A percentile compares a stretch with the other conserved stretches of the same genome.
Conservation (phyloP, 2,329 filamentous ascomycete genomes). For the Epichloe glyceriae region DNA sequence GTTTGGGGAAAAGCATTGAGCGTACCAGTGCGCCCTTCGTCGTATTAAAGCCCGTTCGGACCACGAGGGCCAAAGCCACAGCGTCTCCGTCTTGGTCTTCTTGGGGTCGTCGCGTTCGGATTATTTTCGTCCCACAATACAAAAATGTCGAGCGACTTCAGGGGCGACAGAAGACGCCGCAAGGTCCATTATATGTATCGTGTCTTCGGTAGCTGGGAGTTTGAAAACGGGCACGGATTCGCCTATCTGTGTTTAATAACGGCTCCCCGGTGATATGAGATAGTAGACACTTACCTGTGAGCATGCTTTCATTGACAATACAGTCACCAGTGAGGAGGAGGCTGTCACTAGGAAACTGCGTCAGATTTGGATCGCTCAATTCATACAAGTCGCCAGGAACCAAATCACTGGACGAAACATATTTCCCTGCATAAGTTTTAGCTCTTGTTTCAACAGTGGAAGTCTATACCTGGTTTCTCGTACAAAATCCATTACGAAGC, state of each 20-base stretch:
- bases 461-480: constrained; percentile 15
- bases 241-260: constrained; percentile 26
- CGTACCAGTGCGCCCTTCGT: constrained; percentile 92
- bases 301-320: constrained; percentile 98
- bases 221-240: constrained; percentile 98
- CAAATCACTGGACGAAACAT: constrained; percentile 72
- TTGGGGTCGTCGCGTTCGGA: constrained; percentile 77
- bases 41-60: constrained; percentile 92
- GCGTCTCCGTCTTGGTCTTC: constrained; percentile 78
- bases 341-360: constrained; percentile 85
- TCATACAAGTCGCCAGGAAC: constrained; percentile 96
- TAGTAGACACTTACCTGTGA: constrained; percentile 46
- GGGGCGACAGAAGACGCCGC: constrained; percentile 71
- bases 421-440: constrained; percentile 46
- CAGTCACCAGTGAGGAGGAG: constrained; percentile 85
- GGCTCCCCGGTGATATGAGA: not conserved
- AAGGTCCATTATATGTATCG: constrained; percentile 63
- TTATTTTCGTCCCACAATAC: constrained; percentile 90
- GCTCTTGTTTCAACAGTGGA: not conserved
- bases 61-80: constrained; percentile 79
- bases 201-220: constrained; percentile 67
- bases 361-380: constrained; percentile 81
- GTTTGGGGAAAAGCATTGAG: constrained; percentile 97
- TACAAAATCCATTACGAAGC: constrained; percentile 86
- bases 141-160: constrained; percentile 80